Evolutionary conservation across 2,329 filamentous ascomycete genomes (phyloP).

Genomic region (Tolypocladium endophyticum): DNA sequence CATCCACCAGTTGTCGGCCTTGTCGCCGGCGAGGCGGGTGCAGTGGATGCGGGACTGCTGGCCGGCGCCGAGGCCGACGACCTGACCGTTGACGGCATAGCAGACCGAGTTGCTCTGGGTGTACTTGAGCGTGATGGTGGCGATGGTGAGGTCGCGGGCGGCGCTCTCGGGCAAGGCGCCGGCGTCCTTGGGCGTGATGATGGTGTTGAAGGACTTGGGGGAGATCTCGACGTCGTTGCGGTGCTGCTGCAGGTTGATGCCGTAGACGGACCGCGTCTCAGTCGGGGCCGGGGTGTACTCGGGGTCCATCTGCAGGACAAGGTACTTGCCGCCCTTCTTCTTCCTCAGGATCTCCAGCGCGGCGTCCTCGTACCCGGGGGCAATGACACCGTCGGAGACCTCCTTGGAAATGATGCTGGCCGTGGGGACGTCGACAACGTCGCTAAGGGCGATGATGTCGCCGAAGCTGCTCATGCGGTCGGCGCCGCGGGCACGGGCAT

Average conservation of each 20-base stretch:
- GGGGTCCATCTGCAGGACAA: constrained; percentile 89
- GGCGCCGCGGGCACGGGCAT: constrained; percentile 87
- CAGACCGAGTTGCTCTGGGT: constrained; percentile 99
- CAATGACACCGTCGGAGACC: constrained; percentile 94
- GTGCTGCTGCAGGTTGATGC: constrained; percentile 77
- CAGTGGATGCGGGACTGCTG: constrained; percentile 98
- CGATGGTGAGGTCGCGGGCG: constrained; percentile 81
- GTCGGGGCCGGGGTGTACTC: constrained; percentile 70
- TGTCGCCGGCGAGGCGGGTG: constrained; percentile 92
- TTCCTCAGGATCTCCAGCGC: constrained; percentile 87
- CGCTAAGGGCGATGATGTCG: constrained; percentile 87
- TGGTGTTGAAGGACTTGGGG: constrained; percentile 72
- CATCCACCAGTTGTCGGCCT: constrained; percentile 99
- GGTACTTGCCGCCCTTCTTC: constrained; percentile 97
- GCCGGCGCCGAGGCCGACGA: constrained; percentile 87
- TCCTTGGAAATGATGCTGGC: constrained; percentile 97
- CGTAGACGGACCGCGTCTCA: constrained; percentile 83
- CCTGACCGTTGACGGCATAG: constrained; percentile 88
- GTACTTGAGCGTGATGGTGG: constrained; percentile 96
- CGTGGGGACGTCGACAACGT: constrained; percentile 82
- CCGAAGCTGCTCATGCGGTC: constrained; percentile 99
- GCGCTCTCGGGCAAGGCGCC: constrained; percentile 66
- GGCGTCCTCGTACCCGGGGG: constrained; percentile 73
- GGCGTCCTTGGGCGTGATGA: constrained; percentile 78
- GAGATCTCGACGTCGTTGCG: constrained; percentile 87